Conservation (phyloP, 106 monocot species). For the Gastrodia elata region DNA sequence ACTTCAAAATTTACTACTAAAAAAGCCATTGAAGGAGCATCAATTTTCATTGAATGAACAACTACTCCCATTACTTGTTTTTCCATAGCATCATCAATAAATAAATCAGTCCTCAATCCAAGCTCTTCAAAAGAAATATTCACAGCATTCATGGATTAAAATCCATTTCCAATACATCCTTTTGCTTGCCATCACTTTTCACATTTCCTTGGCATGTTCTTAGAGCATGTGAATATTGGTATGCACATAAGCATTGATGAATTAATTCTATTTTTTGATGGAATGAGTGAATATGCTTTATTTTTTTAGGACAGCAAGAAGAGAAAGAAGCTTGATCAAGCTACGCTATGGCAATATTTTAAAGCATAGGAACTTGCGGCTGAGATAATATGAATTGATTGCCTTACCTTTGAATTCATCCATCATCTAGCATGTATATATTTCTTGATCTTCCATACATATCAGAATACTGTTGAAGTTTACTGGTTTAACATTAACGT, state of each 20-base stretch:
- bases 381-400: not conserved
- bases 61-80: not conserved
- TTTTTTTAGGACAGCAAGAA: too few relatives aligned
- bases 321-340: too few relatives aligned
- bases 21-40: not conserved
- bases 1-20: too few relatives aligned
- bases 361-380: too few relatives aligned
- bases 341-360: too few relatives aligned
- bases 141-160: not conserved
- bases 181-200: not conserved
- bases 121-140: not conserved
- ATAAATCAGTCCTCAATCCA: not conserved
- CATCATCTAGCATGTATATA: too few relatives aligned
- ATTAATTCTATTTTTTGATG: too few relatives aligned
- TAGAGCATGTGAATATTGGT: not conserved
- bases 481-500: not conserved
- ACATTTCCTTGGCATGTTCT: not conserved
- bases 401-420: not conserved
- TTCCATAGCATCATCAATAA: not conserved
- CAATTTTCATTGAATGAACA: too few relatives aligned
- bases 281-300: too few relatives aligned
- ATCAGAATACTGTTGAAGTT: not conserved
- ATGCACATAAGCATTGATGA: not conserved
- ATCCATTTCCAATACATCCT: not conserved
- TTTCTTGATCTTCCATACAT: too few relatives aligned